Percentiles rank a stretch among this genome's conserved stretches.
Conservation (phyloP, 108 stramenopile genomes). For the Fragilariopsis cylindrus region DNA sequence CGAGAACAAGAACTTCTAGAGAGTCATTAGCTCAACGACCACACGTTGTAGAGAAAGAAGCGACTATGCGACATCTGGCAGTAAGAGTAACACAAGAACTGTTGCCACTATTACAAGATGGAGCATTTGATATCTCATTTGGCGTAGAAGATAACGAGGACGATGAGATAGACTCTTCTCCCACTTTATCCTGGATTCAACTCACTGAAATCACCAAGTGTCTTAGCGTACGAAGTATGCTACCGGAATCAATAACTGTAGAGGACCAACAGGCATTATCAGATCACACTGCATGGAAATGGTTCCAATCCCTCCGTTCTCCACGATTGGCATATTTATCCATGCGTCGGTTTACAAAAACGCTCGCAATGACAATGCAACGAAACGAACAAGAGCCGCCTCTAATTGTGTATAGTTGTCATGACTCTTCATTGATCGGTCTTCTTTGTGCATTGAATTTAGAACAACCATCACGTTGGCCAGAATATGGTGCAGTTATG, state of each 20-base stretch:
- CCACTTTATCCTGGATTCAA: conserved; percentile 52
- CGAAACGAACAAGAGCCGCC: conserved; percentile 40
- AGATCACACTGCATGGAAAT: conserved; percentile 69
- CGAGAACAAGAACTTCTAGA: conserved; percentile 67
- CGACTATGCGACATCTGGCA: conserved; percentile 50
- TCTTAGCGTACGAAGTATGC: conserved; percentile 47
- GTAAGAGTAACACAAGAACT: conserved; percentile 52
- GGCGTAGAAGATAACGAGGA: conserved; percentile 71
- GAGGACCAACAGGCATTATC: conserved; percentile 64
- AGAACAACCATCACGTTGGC: conserved; percentile 70
- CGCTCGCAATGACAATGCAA: conserved; percentile 45
- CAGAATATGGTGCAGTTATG: conserved; percentile 73
- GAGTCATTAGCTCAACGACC: conserved; percentile 46
- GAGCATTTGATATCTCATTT: conserved; percentile 56
- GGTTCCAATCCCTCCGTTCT: conserved; percentile 74
- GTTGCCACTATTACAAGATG: conserved; percentile 35
- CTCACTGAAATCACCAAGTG: conserved; percentile 78
- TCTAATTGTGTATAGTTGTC: conserved; percentile 68
- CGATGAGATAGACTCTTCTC: conserved; percentile 1
- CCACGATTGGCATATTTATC: conserved; percentile 65
- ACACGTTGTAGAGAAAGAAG: conserved; percentile 59
- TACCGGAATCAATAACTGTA: conserved; percentile 57
- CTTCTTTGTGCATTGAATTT: conserved; percentile 71
- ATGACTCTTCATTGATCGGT: conserved; percentile 84
- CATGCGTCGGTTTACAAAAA: conserved; percentile 56